phyloP scores from a whole-genome alignment of 371 early-diverging fungal genomes.

The Vittaforma corneae region DNA sequence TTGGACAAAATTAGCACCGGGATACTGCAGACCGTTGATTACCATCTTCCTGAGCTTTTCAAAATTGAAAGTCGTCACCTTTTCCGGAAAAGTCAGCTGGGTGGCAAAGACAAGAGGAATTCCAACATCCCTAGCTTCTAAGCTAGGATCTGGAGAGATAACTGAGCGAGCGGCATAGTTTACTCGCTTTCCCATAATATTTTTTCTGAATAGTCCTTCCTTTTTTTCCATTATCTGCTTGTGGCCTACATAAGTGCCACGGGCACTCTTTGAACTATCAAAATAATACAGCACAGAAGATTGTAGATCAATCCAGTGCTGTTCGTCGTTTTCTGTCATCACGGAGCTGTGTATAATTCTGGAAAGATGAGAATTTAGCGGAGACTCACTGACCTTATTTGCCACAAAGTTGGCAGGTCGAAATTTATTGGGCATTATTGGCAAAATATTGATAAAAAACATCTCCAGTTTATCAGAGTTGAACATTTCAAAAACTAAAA shows the following conservation, averaged over 20 bases:
- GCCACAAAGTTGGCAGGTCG: slow-evolving; percentile 78
- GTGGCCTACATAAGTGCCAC: slow-evolving; percentile 58
- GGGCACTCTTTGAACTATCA: slow-evolving; percentile 70
- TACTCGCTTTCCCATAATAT: slow-evolving; percentile 99
- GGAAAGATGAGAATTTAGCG: slow-evolving; percentile 74
- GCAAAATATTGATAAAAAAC: slow-evolving; percentile 82
- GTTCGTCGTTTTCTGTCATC: slow-evolving; percentile 55
- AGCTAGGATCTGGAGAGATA: slow-evolving; percentile 94
- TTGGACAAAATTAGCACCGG: slow-evolving; percentile 67
- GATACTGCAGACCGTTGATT: slow-evolving; percentile 90
- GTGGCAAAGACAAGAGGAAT: slow-evolving; percentile 88
- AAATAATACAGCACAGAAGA: slow-evolving; percentile 57
- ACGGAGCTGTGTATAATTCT: slow-evolving; percentile 71
- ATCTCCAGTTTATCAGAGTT: slow-evolving; percentile 56
- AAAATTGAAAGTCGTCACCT: slow-evolving; percentile 84
- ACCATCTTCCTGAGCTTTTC: slow-evolving; percentile 77
- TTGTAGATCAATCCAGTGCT: slow-evolving; percentile 39
- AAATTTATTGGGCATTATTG: slow-evolving; percentile 73
- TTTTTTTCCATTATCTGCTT: slow-evolving; percentile 96
- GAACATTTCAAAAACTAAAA: slow-evolving; percentile 31
- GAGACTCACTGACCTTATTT: slow-evolving; percentile 77
- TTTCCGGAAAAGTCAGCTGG: slow-evolving; percentile 90
- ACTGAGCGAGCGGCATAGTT: slow-evolving; percentile 98
- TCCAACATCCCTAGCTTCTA: slow-evolving; percentile 94
- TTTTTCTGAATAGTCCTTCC: slow-evolving; percentile 95